A percentile compares a stretch with the other conserved stretches of the same genome.
Conservation (phyloP, 257 asterid genomes). For the Fraxinus anomala region DNA sequence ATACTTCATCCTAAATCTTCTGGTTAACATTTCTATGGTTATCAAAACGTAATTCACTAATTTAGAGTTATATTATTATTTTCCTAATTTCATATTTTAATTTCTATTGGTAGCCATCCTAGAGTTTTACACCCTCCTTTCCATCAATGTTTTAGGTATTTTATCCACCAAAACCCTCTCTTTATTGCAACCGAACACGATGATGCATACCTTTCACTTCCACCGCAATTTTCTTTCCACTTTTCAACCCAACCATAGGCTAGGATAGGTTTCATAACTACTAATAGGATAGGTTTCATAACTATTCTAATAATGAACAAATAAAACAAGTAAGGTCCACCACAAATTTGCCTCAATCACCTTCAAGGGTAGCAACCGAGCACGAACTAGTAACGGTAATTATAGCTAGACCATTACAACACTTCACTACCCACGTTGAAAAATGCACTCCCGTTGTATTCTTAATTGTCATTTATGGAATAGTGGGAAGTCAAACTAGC, state of each 20-base stretch:
- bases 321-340: neutral
- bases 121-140: neutral
- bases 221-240: neutral
- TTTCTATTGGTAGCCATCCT: neutral
- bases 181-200: neutral
- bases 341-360: neutral
- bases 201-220: neutral
- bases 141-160: neutral
- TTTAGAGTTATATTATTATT: neutral
- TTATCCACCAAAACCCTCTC: neutral
- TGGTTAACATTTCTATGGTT: neutral
- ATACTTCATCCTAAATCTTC: neutral
- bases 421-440: neutral
- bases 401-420: neutral
- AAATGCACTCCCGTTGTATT: neutral
- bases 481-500: neutral
- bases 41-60: neutral
- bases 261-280: neutral
- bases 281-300: neutral
- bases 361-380: neutral
- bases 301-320: neutral
- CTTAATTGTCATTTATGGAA: neutral
- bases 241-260: neutral
- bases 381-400: neutral
- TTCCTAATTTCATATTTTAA: neutral